A percentile compares a stretch with the other conserved stretches of the same genome.
Conservation (phyloP, 75 land plant species). For the Picea sitchensis region DNA sequence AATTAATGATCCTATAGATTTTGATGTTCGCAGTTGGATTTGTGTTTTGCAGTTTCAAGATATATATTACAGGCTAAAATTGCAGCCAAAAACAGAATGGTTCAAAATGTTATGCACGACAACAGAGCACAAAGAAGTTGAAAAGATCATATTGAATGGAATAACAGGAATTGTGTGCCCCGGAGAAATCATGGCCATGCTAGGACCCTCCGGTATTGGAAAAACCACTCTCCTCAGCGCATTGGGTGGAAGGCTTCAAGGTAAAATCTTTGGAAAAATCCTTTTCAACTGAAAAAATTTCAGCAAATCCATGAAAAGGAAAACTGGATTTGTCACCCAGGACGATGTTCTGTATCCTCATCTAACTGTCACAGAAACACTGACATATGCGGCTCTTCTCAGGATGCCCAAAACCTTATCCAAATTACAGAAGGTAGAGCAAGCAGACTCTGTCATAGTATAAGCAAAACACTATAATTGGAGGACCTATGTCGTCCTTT, state of each 20-base stretch:
- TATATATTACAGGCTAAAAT: constrained; percentile 4
- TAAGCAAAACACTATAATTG: constrained; percentile 53
- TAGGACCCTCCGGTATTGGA: constrained; percentile 63
- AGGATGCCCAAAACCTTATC: constrained; percentile 26
- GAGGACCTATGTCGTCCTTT: constrained; percentile 18
- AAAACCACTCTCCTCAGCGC: constrained; percentile 56
- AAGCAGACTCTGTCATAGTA: constrained; percentile 24
- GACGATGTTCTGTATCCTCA: constrained; percentile 48
- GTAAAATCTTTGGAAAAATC: constrained; percentile 18
- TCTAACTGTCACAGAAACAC: constrained; percentile 47
- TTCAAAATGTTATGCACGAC: neutral
- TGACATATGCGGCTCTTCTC: constrained; percentile 33
- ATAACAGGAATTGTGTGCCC: constrained; percentile 37
- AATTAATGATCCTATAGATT: too few species aligned
- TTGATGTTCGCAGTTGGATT: too few species aligned
- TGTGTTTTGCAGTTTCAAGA: constrained; percentile 9
- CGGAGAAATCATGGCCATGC: constrained; percentile 55
- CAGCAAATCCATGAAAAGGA: constrained; percentile 11
- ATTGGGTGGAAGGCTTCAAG: constrained; percentile 38
- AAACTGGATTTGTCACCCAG: constrained; percentile 46
- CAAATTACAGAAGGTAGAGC: constrained; percentile 20
- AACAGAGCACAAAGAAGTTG: neutral
- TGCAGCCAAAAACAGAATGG: neutral
- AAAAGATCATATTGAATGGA: constrained; percentile 28
- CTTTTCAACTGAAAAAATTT: constrained; percentile 16